Evolutionary conservation across 2,329 filamentous ascomycete species (phyloP).

Genomic region (Aurifilum marmelostoma): DNA sequence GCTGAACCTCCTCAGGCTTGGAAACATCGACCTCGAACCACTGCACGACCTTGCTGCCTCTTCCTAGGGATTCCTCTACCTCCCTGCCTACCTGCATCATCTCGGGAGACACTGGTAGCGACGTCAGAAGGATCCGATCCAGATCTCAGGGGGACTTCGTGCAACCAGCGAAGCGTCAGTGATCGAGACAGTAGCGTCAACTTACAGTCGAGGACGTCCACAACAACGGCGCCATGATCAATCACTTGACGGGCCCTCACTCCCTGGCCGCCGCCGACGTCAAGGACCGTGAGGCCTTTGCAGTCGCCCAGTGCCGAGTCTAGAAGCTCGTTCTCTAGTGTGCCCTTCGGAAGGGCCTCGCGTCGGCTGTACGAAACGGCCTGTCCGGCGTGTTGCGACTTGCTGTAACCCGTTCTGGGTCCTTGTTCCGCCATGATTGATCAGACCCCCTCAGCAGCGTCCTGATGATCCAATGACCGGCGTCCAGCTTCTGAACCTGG

Average conservation of each 20-base stretch:
- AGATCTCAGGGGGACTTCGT: neutral
- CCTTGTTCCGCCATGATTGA: neutral
- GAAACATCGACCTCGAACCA: constrained; percentile 31
- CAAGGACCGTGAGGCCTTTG: constrained; percentile 35
- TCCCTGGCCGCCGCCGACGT: constrained; percentile 39
- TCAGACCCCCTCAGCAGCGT: neutral
- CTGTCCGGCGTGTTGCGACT: constrained; percentile 23
- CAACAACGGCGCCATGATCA: constrained; percentile 33
- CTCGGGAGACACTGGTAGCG: constrained; percentile 31
- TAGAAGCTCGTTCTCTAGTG: constrained; percentile 21
- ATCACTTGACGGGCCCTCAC: constrained; percentile 35
- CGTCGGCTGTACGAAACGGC: constrained; percentile 15
- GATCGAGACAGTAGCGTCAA: neutral
- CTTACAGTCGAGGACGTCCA: constrained; percentile 37
- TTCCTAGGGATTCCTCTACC: constrained; percentile 24
- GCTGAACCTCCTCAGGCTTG: constrained; percentile 25
- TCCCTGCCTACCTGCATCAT: constrained; percentile 35
- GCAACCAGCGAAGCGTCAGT: neutral
- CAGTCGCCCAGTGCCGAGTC: constrained; percentile 34
- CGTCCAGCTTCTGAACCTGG: neutral
- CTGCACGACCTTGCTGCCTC: constrained; percentile 18
- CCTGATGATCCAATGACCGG: neutral
- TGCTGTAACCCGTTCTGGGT: constrained; percentile 17
- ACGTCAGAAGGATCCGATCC: neutral
- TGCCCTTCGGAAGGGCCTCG: neutral